Base-by-base conservation (phyloP, 441 rosid genomes). In the Adansonia gregorii region DNA sequence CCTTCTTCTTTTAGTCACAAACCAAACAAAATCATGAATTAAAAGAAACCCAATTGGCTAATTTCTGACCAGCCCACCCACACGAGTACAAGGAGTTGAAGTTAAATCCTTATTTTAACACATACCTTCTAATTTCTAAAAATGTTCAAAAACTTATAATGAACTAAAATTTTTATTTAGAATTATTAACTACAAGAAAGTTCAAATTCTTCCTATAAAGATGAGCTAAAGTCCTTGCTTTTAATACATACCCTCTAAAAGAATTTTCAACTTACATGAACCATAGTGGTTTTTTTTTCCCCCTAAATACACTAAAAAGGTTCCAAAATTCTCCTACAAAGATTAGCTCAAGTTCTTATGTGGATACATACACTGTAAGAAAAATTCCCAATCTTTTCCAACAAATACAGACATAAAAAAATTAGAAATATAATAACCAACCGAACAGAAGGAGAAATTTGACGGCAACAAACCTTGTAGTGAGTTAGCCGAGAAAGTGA, bases 401-500 rank as follows among this genome's bases (percentile, higher is more conserved):
- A 2, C 15, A 63, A 39, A 17, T 35, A 43, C 10, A 55, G 56
- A 46, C 2, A 46, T 46, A 56, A 0, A 45, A 45, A 56, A 27
- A 6, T 8, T 39, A 14, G n/a, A 58, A 31, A 59, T 15, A 71
- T 45, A 17, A 6, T 6, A 19, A 2, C 3, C 48, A 58, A 68
- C 8, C 43, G 31, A 19, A 41, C 8, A 17, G 41, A 31, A 22
- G 14, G 19, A 69, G 2, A 75, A 55, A 8, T 56, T 0, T 66
- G 22, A 14, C 3, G 54, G 43, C 68, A 61, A 64, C 72, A 39
- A 68, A 85, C 83, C 80, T 76, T 69, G 58, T 15, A 3, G 69
- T 27, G 31, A 22, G 43, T 31, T 15, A 78, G n/a, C 17, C n/a
- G 63, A 58, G 75, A 68, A 67, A 74, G 27, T 5, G 69, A 81